These are phyloP conservation scores for Astrocystis sublimbata DNA, from an alignment of 495 filamentous ascomycete genomes.

Conservation along the genomic window DNA sequence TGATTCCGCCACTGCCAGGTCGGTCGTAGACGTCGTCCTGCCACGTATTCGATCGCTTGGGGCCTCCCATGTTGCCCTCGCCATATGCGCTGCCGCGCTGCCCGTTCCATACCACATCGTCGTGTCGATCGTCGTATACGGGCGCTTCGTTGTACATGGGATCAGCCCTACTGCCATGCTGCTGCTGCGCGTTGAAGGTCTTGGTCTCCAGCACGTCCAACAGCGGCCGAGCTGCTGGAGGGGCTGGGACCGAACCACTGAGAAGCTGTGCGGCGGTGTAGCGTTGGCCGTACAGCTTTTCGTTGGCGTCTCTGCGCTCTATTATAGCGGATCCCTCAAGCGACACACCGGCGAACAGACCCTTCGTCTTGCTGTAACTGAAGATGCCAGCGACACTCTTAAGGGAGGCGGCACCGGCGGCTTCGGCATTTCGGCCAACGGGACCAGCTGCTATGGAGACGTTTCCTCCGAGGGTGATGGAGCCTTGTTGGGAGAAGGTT, in stretches of 20 bases:
- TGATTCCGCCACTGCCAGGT: constrained; percentile 50
- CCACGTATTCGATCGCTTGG: constrained; percentile 78
- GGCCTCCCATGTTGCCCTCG: constrained; percentile 70
- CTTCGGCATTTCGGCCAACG: constrained; percentile 92
- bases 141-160: constrained; percentile 94
- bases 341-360: constrained; percentile 92
- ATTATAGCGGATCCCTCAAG: constrained; percentile 88
- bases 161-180: constrained; percentile 47
- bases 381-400: constrained; percentile 90
- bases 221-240: constrained; percentile 78
- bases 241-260: constrained; percentile 71
- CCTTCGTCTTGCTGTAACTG: constrained; percentile 96
- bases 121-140: constrained; percentile 83
- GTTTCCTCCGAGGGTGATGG: constrained; percentile 90
- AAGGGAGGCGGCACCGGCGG: constrained; percentile 88
- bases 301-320: constrained; percentile 93
- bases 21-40: constrained; percentile 86
- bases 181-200: constrained; percentile 73
- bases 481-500: constrained; percentile 91
- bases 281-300: constrained; percentile 85
- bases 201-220: constrained; percentile 81
- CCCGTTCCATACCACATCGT: constrained; percentile 93
- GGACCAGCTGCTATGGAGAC: constrained; percentile 95
- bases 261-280: constrained; percentile 83
- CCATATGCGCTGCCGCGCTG: constrained; percentile 72